phyloP scores from a whole-genome alignment of 129 eudicot species.

The Calendula officinalis region DNA sequence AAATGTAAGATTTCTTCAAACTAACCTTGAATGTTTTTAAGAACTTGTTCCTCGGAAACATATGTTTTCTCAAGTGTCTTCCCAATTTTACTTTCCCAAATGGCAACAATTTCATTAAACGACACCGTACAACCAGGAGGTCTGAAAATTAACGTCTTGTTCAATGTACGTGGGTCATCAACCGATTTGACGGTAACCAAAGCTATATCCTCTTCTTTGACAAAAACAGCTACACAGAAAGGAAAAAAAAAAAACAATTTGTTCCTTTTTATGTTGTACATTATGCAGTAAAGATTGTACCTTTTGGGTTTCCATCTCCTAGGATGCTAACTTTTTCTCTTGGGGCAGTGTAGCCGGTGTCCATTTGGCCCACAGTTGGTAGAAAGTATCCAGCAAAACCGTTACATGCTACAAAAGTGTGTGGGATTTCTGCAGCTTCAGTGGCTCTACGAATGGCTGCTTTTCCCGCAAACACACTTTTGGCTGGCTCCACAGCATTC shows the following conservation, averaged over 20 bases:
- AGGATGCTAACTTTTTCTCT: conserved; percentile 40
- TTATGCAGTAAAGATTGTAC: conserved; percentile 19
- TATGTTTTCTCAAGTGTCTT: conserved; percentile 54
- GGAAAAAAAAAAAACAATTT: neutral
- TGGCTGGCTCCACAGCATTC: conserved; percentile 51
- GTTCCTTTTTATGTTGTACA: neutral
- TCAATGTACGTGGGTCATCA: conserved; percentile 76
- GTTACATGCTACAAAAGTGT: conserved; percentile 40
- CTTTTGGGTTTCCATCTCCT: conserved; percentile 50
- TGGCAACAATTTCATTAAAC: conserved; percentile 53
- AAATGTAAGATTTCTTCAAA: neutral
- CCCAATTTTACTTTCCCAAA: conserved; percentile 77
- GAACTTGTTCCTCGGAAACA: conserved; percentile 54
- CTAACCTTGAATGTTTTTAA: conserved; percentile 61
- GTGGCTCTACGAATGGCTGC: conserved; percentile 39
- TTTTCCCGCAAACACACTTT: conserved; percentile 28
- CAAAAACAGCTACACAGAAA: conserved; percentile 44
- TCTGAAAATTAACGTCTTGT: conserved; percentile 59
- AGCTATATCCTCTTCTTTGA: conserved; percentile 64
- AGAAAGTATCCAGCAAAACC: conserved; percentile 45
- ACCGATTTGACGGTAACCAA: conserved; percentile 64
- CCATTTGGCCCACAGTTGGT: conserved; percentile 38
- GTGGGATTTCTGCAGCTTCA: conserved; percentile 53
- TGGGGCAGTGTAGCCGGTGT: conserved; percentile 28
- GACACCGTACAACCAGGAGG: conserved; percentile 50